These are phyloP conservation scores for Chaetomium cochliodes DNA, from an alignment of 495 filamentous ascomycete species.

Conservation along the genomic window DNA sequence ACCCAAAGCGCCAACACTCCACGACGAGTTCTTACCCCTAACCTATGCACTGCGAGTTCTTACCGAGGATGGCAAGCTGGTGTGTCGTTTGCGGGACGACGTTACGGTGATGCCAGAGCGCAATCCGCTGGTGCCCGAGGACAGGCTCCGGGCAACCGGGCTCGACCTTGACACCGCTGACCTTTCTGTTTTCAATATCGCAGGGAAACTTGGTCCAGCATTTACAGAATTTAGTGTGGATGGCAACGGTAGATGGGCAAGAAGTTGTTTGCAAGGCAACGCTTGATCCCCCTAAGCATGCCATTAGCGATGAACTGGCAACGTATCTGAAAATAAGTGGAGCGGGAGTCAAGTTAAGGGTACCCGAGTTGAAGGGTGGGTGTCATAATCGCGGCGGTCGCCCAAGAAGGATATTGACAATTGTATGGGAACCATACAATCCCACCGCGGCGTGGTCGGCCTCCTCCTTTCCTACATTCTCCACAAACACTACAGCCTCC, in stretches of 20 bases:
- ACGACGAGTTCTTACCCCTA: not conserved
- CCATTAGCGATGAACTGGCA: conserved; percentile 4
- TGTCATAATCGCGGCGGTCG: not conserved
- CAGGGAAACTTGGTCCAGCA: conserved; percentile 1
- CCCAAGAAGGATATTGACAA: not conserved
- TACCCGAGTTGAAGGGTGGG: conserved; percentile 9
- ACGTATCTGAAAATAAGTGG: conserved; percentile 10
- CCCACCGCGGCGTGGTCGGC: conserved; percentile 7
- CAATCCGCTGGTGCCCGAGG: not conserved
- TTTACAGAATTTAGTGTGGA: conserved; percentile 1
- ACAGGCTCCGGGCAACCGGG: not conserved
- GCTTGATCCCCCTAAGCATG: not conserved
- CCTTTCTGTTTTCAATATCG: not conserved
- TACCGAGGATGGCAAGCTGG: conserved; percentile 1
- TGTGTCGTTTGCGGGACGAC: conserved; percentile 1
- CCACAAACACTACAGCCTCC: conserved; percentile 11
- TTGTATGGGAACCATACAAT: not conserved
- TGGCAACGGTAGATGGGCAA: not conserved
- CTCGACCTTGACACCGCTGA: conserved; percentile 10
- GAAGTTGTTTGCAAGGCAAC: conserved; percentile 9
- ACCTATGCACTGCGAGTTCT: conserved; percentile 8
- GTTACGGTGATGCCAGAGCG: conserved; percentile 1
- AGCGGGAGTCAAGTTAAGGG: conserved; percentile 3
- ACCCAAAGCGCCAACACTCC: not conserved
- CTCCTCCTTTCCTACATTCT: conserved; percentile 13